Conservation (phyloP, 306 rosid genomes). For the Luffa acutangula region DNA sequence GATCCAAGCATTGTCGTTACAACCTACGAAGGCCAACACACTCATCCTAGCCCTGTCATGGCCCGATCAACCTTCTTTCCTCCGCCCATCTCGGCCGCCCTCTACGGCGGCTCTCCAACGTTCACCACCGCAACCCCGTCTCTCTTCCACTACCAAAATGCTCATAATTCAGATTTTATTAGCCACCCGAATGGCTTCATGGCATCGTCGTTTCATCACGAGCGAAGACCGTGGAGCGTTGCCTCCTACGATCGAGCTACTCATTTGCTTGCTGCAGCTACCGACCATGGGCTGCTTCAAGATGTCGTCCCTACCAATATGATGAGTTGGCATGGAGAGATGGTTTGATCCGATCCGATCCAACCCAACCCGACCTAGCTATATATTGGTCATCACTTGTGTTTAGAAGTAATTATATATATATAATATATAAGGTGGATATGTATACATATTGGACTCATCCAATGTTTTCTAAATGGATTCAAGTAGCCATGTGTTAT, state of each 20-base stretch:
- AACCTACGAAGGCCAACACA: conserved; percentile 92
- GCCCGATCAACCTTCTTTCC: conserved; percentile 36
- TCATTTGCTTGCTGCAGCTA: not conserved
- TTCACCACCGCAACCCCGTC: conserved; percentile 15
- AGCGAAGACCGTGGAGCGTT: not conserved
- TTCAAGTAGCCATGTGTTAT: not conserved
- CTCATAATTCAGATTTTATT: not conserved
- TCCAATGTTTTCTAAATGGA: not conserved
- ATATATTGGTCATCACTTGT: not conserved
- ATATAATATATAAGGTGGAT: not conserved
- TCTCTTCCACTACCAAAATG: conserved; percentile 1
- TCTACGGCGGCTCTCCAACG: conserved; percentile 20
- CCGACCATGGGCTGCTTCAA: conserved; percentile 55
- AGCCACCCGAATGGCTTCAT: not conserved
- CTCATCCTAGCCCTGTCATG: conserved; percentile 59
- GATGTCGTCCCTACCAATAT: conserved; percentile 52
- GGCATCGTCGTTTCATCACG: conserved; percentile 24
- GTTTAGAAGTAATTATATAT: not conserved
- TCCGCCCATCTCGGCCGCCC: conserved; percentile 11
- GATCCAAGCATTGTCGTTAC: conserved; percentile 79
- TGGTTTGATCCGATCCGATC: not conserved
- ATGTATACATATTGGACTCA: not conserved
- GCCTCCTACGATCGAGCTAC: conserved; percentile 13
- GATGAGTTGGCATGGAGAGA: conserved; percentile 15
- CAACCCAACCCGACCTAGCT: not conserved